phyloP scores from a whole-genome alignment of 495 filamentous ascomycete species.

The Penicillium bovifimosum region DNA sequence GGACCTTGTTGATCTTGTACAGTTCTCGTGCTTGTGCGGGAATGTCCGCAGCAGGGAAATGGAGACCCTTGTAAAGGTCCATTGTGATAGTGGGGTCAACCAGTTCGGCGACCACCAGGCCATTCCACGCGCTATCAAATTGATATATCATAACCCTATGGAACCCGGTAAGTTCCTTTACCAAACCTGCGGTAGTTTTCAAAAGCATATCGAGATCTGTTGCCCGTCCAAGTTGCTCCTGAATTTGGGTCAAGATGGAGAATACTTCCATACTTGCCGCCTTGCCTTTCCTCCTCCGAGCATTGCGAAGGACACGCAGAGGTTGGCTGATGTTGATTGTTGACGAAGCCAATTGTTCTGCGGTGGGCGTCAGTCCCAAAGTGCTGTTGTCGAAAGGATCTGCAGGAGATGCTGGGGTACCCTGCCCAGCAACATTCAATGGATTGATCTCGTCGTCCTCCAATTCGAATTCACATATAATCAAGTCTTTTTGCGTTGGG shows the following conservation, averaged over 20 bases:
- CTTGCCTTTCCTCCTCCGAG: conserved; percentile 71
- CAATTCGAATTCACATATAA: conserved; percentile 90
- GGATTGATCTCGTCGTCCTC: conserved; percentile 77
- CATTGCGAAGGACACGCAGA: conserved; percentile 71
- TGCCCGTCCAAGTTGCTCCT: conserved; percentile 51
- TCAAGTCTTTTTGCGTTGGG: conserved; percentile 55
- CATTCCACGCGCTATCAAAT: conserved; percentile 80
- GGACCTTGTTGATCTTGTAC: conserved; percentile 57
- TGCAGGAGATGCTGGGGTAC: conserved; percentile 54
- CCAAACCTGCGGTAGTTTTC: conserved; percentile 33
- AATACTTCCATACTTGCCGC: conserved; percentile 91
- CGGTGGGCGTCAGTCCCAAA: conserved; percentile 58
- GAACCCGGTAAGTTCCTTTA: conserved; percentile 81
- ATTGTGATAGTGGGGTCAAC: conserved; percentile 75
- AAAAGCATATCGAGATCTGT: conserved; percentile 52
- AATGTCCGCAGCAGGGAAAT: conserved; percentile 90
- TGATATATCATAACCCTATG: conserved; percentile 93
- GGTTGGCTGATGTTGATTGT: conserved; percentile 71
- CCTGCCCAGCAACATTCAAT: conserved; percentile 52
- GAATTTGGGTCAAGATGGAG: conserved; percentile 65
- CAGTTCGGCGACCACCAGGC: conserved; percentile 80
- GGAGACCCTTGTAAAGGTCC: conserved; percentile 82
- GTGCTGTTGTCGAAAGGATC: conserved; percentile 48
- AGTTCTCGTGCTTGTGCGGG: conserved; percentile 76
- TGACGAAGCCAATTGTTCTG: conserved; percentile 62